Conservation (phyloP, 306 rosid genomes). For the Vigna mungo region DNA sequence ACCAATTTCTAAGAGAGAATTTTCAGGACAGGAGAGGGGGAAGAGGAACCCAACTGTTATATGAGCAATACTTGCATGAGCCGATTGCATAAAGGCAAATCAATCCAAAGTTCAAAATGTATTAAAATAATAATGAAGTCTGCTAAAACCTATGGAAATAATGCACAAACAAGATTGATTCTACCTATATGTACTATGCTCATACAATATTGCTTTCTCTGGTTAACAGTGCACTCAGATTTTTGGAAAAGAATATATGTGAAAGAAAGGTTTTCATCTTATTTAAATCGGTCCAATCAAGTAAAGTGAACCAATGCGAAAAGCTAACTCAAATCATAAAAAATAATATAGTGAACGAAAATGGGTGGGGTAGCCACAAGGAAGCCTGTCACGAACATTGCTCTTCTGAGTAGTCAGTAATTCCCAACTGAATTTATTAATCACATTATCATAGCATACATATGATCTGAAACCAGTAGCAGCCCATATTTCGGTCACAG, state of each 20-base stretch:
- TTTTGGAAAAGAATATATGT: not conserved
- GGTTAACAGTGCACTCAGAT: conserved; percentile 17
- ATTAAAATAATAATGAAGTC: not conserved
- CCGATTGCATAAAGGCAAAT: not conserved
- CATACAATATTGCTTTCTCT: not conserved
- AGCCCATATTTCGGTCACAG: too few species aligned
- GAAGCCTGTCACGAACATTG: conserved; percentile 18
- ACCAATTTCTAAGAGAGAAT: conserved; percentile 4
- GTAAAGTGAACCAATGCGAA: conserved; percentile 36
- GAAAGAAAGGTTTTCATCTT: conserved; percentile 29
- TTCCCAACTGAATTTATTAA: conserved; percentile 34
- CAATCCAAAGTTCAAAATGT: not conserved
- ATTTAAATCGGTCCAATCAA: not conserved
- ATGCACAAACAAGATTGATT: not conserved
- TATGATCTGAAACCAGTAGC: conserved; percentile 7
- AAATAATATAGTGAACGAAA: conserved; percentile 9
- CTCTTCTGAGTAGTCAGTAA: conserved; percentile 16
- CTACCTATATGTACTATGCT: not conserved
- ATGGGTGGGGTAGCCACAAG: not conserved
- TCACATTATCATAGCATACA: conserved; percentile 22
- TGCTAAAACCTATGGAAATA: not conserved
- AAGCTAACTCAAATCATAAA: conserved; percentile 16
- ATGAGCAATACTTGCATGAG: not conserved
- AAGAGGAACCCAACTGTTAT: not conserved
- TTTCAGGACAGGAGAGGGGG: not conserved